phyloP scores from a whole-genome alignment of 2,329 filamentous ascomycete species.

The Hymenotorrendiella dingleyae region DNA sequence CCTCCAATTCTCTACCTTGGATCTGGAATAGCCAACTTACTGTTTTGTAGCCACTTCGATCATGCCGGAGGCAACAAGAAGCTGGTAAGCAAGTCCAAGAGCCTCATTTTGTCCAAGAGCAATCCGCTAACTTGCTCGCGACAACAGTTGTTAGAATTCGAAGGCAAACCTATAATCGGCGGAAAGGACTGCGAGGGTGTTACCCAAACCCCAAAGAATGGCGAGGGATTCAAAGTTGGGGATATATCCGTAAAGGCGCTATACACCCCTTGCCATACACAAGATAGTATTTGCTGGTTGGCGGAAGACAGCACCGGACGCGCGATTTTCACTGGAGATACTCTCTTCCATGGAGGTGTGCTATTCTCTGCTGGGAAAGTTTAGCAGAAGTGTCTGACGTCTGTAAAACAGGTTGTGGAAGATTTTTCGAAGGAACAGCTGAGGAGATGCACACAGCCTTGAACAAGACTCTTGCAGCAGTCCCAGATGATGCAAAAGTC shows the following conservation, averaged over 20 bases:
- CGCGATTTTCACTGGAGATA: slow-evolving; percentile 93
- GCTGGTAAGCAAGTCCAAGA: slow-evolving; percentile 62
- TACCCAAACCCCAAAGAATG: slow-evolving; percentile 68
- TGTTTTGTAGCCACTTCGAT: slow-evolving; percentile 69
- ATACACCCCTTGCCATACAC: slow-evolving; percentile 97
- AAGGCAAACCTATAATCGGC: slow-evolving; percentile 65
- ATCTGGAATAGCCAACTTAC: neutral
- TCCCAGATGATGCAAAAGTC: slow-evolving; percentile 88
- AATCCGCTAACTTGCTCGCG: neutral
- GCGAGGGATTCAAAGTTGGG: slow-evolving; percentile 75
- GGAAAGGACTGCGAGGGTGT: slow-evolving; percentile 82
- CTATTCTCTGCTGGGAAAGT: neutral
- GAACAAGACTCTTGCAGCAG: slow-evolving; percentile 72
- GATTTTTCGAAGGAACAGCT: slow-evolving; percentile 90
- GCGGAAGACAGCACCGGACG: slow-evolving; percentile 73
- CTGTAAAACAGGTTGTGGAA: slow-evolving; percentile 66
- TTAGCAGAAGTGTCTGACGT: neutral
- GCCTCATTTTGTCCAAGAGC: neutral
- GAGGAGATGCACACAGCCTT: slow-evolving; percentile 89
- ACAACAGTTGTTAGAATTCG: slow-evolving; percentile 19
- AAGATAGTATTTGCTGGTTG: slow-evolving; percentile 95
- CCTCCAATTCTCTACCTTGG: neutral
- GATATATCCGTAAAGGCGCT: slow-evolving; percentile 76
- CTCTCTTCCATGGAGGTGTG: slow-evolving; percentile 84
- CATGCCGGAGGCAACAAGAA: slow-evolving; percentile 89